Conservation (phyloP, 495 filamentous ascomycete genomes). For the Pseudevernia furfuracea region DNA sequence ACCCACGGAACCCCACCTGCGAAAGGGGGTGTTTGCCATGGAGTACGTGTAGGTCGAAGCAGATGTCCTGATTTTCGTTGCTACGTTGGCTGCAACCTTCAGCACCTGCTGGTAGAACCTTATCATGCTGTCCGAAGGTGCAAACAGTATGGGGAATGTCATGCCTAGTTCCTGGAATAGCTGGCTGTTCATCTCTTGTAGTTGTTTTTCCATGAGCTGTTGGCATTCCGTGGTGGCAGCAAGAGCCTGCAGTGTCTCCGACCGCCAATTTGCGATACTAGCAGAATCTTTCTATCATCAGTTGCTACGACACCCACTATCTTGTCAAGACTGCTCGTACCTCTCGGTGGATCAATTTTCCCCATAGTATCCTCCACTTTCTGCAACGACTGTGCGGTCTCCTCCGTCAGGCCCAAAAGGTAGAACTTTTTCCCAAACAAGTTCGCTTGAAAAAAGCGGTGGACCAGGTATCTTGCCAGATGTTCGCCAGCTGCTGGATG, state of each 20-base stretch:
- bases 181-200: neutral
- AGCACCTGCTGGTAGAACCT: conserved; percentile 13
- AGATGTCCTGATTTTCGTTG: conserved; percentile 16
- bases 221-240: neutral
- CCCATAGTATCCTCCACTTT: conserved; percentile 13
- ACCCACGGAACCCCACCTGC: too few species aligned
- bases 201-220: neutral
- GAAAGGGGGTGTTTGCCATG: too few species aligned
- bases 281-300: conserved; percentile 14
- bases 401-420: neutral
- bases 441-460: neutral
- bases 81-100: conserved; percentile 12
- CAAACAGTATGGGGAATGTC: conserved; percentile 7
- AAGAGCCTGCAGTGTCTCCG: conserved; percentile 22
- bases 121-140: too few species aligned
- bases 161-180: conserved; percentile 1
- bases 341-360: conserved; percentile 15
- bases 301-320: too few species aligned
- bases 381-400: neutral
- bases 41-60: neutral
- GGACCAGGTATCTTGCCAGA: conserved; percentile 3
- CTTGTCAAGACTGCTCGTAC: too few species aligned
- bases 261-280: conserved; percentile 19
- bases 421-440: conserved; percentile 7
- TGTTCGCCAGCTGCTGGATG: conserved; percentile 14